Conservation (phyloP, 768 basidiomycete species). For the Coprinopsis cinerea region DNA sequence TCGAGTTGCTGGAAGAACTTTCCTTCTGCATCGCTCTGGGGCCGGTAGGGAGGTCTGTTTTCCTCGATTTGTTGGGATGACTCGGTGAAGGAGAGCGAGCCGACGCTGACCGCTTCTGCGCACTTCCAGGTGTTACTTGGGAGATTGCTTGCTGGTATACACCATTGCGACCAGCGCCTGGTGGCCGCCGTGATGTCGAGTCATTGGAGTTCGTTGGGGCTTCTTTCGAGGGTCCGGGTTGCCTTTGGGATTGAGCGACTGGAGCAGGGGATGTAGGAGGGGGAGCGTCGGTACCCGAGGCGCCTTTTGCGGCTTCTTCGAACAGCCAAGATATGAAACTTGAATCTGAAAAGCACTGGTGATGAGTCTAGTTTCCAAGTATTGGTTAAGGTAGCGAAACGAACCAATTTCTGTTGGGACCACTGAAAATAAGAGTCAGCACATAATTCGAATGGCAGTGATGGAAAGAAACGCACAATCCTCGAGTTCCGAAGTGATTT, state of each 20-base stretch:
- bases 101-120: conserved; percentile 61
- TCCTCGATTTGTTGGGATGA: conserved; percentile 65
- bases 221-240: conserved; percentile 24
- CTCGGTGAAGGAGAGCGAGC: conserved; percentile 62
- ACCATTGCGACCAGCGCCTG: conserved; percentile 46
- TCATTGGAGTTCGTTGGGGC: conserved; percentile 24
- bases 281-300: conserved; percentile 43
- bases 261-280: conserved; percentile 29
- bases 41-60: conserved; percentile 75
- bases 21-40: conserved; percentile 73
- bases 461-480: conserved; percentile 48
- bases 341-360: conserved; percentile 43
- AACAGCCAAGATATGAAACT: conserved; percentile 91
- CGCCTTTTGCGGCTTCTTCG: conserved; percentile 67
- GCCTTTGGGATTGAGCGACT: conserved; percentile 7
- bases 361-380: too few species aligned
- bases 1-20: conserved; percentile 32
- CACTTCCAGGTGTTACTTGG: conserved; percentile 49
- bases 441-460: conserved; percentile 2
- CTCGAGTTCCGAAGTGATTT: conserved; percentile 84
- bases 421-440: conserved; percentile 14
- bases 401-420: conserved; percentile 54
- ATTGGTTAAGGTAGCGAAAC: too few species aligned
- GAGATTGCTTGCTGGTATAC: conserved; percentile 73
- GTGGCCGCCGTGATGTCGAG: conserved; percentile 39